These are phyloP conservation scores for Alternaria postmessia DNA, from an alignment of 2,329 filamentous ascomycete genomes.

Conservation along the genomic window DNA sequence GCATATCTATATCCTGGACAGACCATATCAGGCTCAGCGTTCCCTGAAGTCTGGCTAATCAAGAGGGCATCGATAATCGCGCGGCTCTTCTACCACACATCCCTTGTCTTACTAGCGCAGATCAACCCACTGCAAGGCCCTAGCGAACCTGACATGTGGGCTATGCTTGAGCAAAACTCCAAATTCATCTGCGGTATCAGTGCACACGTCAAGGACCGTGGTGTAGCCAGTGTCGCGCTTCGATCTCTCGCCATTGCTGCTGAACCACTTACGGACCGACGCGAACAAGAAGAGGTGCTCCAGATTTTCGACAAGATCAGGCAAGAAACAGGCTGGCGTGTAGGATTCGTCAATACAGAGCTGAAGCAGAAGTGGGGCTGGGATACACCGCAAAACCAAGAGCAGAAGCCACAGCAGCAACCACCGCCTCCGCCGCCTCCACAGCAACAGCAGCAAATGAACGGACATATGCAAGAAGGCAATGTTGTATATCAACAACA, in stretches of 20 bases:
- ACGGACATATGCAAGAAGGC: conserved; percentile 25
- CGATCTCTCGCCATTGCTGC: conserved; percentile 81
- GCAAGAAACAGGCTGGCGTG: conserved; percentile 79
- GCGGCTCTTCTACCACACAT: conserved; percentile 87
- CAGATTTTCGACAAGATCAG: conserved; percentile 78
- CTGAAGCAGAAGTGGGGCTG: conserved; percentile 82
- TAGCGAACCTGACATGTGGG: conserved; percentile 71
- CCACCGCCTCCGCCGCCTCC: conserved; percentile 29
- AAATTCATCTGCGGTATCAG: conserved; percentile 89
- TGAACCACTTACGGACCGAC: conserved; percentile 71
- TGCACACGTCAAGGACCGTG: conserved; percentile 81
- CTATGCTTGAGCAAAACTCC: conserved; percentile 76
- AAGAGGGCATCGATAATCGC: conserved; percentile 83
- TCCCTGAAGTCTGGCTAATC: conserved; percentile 89
- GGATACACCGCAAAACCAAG: conserved; percentile 54
- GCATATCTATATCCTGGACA: conserved; percentile 76
- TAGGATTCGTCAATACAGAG: conserved; percentile 74
- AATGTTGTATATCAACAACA: conserved; percentile 24
- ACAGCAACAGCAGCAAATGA: conserved; percentile 29
- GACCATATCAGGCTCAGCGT: conserved; percentile 73
- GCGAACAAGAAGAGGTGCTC: conserved; percentile 83
- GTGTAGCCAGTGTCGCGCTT: conserved; percentile 79
- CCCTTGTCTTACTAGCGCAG: conserved; percentile 80
- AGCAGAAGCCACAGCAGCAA: conserved; percentile 46
- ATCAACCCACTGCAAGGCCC: conserved; percentile 74